Percentiles rank a stretch among this genome's conserved stretches.
phyloP scores from a whole-genome alignment of 352 stramenopile species.

The Pythium utonaiense region DNA sequence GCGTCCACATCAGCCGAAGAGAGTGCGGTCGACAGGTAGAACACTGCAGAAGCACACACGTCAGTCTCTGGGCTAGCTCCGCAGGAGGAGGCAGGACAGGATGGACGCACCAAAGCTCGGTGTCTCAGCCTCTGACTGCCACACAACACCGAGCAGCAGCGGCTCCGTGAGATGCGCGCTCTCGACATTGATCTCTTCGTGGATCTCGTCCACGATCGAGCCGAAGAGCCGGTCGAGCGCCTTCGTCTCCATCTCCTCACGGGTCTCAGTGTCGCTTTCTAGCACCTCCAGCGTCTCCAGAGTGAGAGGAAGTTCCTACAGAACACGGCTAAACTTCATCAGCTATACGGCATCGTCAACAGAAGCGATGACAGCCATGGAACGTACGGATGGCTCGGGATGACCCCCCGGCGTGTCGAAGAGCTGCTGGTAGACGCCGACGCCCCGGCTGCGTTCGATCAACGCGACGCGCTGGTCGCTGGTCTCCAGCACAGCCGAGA shows the following conservation, averaged over 20 bases:
- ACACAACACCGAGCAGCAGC: conserved; percentile 64
- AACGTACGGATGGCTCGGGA: conserved; percentile 52
- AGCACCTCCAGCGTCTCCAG: conserved; percentile 9
- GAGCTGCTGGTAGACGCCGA: conserved; percentile 72
- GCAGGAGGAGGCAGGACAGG: too few relatives aligned
- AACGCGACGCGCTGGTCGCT: conserved; percentile 54
- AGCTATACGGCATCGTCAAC: too few relatives aligned
- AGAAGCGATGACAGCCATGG: too few relatives aligned
- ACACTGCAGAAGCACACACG: conserved; percentile 30
- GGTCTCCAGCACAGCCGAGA: conserved; percentile 69
- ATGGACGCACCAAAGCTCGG: conserved; percentile 66
- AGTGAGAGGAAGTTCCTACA: conserved; percentile 13
- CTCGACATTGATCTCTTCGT: conserved; percentile 76
- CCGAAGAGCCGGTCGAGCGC: conserved; percentile 34
- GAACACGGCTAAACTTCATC: too few relatives aligned
- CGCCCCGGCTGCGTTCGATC: conserved; percentile 56
- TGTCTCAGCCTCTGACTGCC: conserved; percentile 63
- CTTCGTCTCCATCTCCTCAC: background rate
- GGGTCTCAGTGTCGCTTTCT: background rate
- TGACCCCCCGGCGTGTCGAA: conserved; percentile 78
- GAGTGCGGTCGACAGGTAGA: conserved; percentile 41
- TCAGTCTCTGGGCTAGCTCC: too few relatives aligned
- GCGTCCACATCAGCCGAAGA: conserved; percentile 19
- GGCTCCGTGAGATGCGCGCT: conserved; percentile 40
- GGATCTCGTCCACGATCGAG: conserved; percentile 69